A percentile compares a stretch with the other conserved stretches of the same genome.
Conservation (phyloP, 345 rosid species). For the Dimocarpus longan region DNA sequence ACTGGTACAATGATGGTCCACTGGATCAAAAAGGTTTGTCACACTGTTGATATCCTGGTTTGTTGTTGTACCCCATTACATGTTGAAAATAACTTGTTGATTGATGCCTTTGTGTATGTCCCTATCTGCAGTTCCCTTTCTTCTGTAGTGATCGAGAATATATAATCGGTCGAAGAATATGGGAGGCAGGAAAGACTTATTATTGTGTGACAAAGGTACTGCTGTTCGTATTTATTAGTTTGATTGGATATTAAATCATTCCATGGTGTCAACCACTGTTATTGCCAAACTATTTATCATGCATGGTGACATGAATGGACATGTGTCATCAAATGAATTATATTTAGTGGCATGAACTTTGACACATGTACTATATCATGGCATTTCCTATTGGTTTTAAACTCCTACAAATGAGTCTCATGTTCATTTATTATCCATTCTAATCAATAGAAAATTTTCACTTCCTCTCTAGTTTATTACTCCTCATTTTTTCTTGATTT, state of each 20-base stretch:
- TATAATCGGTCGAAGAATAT: conserved; percentile 83
- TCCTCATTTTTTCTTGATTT: not conserved
- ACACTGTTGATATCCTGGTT: not conserved
- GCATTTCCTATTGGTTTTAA: not conserved
- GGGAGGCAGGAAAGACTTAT: conserved; percentile 81
- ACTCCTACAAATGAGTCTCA: not conserved
- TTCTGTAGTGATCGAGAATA: conserved; percentile 98
- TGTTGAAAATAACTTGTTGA: not conserved
- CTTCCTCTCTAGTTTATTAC: not conserved
- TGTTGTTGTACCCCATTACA: conserved; percentile 9
- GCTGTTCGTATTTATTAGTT: not conserved
- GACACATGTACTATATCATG: not conserved
- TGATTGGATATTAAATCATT: not conserved
- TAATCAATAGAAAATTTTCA: not conserved
- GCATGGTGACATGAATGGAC: not conserved
- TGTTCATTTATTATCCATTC: not conserved
- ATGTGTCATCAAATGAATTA: not conserved
- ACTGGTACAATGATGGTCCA: conserved; percentile 76
- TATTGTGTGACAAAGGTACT: conserved; percentile 90
- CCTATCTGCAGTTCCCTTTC: conserved; percentile 82
- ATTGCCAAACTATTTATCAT: not conserved
- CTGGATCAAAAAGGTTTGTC: conserved; percentile 83
- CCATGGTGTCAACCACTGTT: not conserved
- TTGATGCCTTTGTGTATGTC: conserved; percentile 10
- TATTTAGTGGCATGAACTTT: conserved; percentile 4